A percentile compares a stretch with the other conserved stretches of the same genome.
phyloP scores from a whole-genome alignment of 257 asterid species.

The Forsythia viridissima region DNA sequence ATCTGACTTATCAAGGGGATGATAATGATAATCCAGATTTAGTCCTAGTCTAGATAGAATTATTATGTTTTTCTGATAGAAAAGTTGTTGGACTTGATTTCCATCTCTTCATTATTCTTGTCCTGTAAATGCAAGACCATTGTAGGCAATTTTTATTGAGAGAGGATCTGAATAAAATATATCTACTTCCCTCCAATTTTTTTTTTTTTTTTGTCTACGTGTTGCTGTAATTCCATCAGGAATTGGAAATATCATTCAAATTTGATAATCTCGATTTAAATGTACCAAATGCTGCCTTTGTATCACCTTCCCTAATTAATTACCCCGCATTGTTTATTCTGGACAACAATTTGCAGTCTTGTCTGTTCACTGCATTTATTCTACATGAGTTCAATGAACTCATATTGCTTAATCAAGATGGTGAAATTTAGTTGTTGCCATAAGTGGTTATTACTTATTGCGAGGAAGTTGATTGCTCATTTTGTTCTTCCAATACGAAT shows the following conservation, averaged over 20 bases:
- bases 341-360: not conserved
- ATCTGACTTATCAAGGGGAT: not conserved
- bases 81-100: not conserved
- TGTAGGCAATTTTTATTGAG: not conserved
- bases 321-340: not conserved
- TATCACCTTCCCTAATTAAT: not conserved
- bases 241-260: not conserved
- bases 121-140: not conserved
- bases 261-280: not conserved
- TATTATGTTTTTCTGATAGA: not conserved
- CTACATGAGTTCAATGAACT: not conserved
- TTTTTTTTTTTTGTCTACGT: not conserved
- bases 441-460: not conserved
- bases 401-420: not conserved
- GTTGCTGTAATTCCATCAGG: not conserved
- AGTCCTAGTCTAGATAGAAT: not conserved
- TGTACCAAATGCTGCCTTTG: not conserved
- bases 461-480: not conserved
- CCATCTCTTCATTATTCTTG: not conserved
- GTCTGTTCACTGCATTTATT: not conserved
- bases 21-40: not conserved
- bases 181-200: not conserved
- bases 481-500: constrained; percentile 8
- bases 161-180: not conserved
- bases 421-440: not conserved